A percentile compares a stretch with the other conserved stretches of the same genome.
These are phyloP conservation scores for Colletotrichum eleusines DNA, from an alignment of 2,329 filamentous ascomycete species.

Conservation along the genomic window DNA sequence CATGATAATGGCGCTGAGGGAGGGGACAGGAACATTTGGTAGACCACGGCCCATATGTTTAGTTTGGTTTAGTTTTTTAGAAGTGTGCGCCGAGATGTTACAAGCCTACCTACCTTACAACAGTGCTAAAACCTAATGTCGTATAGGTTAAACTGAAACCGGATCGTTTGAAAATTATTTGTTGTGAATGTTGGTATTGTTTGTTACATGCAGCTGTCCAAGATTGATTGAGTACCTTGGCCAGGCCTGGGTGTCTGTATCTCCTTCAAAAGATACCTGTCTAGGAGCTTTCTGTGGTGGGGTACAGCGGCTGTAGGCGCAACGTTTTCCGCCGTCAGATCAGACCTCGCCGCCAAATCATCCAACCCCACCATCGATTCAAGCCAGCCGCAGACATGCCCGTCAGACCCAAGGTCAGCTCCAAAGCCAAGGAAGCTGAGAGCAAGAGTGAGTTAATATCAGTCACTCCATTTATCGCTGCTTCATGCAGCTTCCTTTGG, in stretches of 20 bases:
- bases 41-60: slow-evolving; percentile 1
- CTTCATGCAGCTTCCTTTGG: slow-evolving; percentile 6
- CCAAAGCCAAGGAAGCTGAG: slow-evolving; percentile 48
- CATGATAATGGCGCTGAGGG: slow-evolving; percentile 31
- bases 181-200: background rate
- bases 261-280: background rate
- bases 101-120: slow-evolving; percentile 22
- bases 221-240: background rate
- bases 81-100: slow-evolving; percentile 27
- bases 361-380: slow-evolving; percentile 41
- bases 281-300: slow-evolving; percentile 25
- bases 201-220: background rate
- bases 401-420: slow-evolving; percentile 53
- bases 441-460: slow-evolving; percentile 39
- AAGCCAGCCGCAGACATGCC: slow-evolving; percentile 48
- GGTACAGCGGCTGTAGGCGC: slow-evolving; percentile 27
- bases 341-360: slow-evolving; percentile 32
- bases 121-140: slow-evolving; percentile 28
- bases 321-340: slow-evolving; percentile 34
- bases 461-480: slow-evolving; percentile 37
- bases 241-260: background rate
- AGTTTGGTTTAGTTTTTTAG: slow-evolving; percentile 19
- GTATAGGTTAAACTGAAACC: background rate
- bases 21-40: slow-evolving; percentile 11
- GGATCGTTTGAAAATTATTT: background rate